Evolutionary conservation across 352 stramenopile genomes (phyloP), one percentile per base, ranked within the genome.

Genomic region (Pythium biforme): DNA sequence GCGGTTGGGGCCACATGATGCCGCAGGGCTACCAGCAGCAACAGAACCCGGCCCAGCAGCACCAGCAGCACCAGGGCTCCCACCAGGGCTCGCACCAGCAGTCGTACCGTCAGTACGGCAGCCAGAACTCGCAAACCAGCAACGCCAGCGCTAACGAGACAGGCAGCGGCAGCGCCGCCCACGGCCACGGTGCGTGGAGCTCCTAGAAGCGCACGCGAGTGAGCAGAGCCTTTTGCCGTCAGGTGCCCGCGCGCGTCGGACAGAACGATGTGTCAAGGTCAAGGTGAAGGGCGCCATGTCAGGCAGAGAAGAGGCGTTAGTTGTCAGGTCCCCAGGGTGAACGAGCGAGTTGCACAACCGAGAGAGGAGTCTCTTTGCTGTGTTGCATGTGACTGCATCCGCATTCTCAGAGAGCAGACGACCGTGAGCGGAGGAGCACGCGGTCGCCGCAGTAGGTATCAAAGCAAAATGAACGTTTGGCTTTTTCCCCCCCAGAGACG

Each of bases 11-110:
- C 23, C 83, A 95, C 73, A 92, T 92, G 80, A 83, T 92, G 77
- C 86, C 81, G 0, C 84, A 93, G 59, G 82, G 76, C n/a, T 91
- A 91, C 66, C 85, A 92, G 73, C 84, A 92, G 74, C 80, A n/a
- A n/a, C n/a, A 90, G 68, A 81, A 74, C 33, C 76, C 79, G 23
- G 81, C n/a, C n/a, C n/a, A 76, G 34, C 76, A 83, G 62, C 75
- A 88, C 64, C 76, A 86, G 59, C 76, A 88, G 57, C 83, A 92
- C 54, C 83, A 90, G 59, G 79, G 89, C 68, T 84, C 69, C 59
- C 75, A 86, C 56, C 72, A 66, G n/a, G 79, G 76, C 45, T 74
- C 74, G 43, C 82, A 92, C 52, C 82, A 89, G 62, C 83, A 92
- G 73, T 86, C 72, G 55, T 92, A 94, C 62, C 85, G 81, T 27